Conservation (phyloP, 1,284 basidiomycete species). For the Cryptococcus sp. region DNA sequence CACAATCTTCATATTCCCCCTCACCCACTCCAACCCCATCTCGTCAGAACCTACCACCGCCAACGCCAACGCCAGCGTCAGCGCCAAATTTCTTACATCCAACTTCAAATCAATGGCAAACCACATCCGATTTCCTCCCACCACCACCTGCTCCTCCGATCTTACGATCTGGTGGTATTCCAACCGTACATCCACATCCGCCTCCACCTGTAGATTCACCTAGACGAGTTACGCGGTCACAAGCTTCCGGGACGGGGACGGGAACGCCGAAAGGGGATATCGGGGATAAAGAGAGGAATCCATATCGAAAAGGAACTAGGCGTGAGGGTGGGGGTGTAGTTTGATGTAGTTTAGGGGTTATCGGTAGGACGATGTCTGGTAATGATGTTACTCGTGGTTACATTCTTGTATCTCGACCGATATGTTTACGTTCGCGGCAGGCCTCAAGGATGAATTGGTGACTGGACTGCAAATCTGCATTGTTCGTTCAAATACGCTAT, state of each 20-base stretch:
- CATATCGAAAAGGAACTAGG: conserved; percentile 34
- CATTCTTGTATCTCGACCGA: no score
- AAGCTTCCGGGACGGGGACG: conserved; percentile 14
- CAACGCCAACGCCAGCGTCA: conserved; percentile 3
- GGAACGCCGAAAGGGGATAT: conserved; percentile 19
- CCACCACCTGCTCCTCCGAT: conserved; percentile 44
- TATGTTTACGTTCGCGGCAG: no score
- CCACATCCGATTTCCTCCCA: conserved; percentile 39
- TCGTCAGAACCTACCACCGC: conserved; percentile 7
- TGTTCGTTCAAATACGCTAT: no score
- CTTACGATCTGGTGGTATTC: conserved; percentile 37
- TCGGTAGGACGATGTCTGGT: no score
- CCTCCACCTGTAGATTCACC: conserved; percentile 27
- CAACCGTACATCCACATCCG: conserved; percentile 19
- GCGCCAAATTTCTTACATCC: conserved; percentile 30
- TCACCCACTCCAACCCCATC: conserved; percentile 5
- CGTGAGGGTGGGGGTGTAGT: conserved; percentile 41
- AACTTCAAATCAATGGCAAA: conserved; percentile 38
- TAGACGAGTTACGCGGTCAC: conserved; percentile 31
- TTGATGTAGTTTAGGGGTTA: conserved; percentile 11
- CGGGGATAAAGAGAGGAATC: conserved; percentile 39
- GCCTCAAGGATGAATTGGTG: no score
- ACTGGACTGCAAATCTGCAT: no score
- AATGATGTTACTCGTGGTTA: no score
- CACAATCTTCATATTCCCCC: conserved; percentile 6